Evolutionary conservation across 768 basidiomycete species (phyloP), one percentile per base, ranked within the genome.

Genomic region (Leccinum rimulosum): DNA sequence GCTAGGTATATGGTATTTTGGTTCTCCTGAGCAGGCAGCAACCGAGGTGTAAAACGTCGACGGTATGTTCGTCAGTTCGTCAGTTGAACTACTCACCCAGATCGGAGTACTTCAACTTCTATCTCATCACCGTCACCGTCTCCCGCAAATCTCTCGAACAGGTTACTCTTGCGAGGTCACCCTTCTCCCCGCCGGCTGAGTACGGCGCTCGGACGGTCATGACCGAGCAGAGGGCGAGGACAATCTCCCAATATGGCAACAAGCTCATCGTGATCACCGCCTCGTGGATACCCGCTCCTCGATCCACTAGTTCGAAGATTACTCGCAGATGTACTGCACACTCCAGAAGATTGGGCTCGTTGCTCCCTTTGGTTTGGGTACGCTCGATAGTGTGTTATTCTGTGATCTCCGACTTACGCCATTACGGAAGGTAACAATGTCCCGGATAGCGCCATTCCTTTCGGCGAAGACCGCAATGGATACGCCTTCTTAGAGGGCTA

Each of bases 351-450:
- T 55, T 69, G 7, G 72, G 71, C 7, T 74, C 72, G 10, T 56
- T 68, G 0, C 15, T 73, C 8, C 72, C 72, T 47, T 54, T 73
- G n/a, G 68, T 73, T 55, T 74, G 72, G 72, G 72, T 73, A 58
- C 64, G 8, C 31, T 25, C 15, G 35, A 40, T 11, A 31, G 14
- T 33, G 47, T 22, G 22, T 17, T n/a, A 19, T 19, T 22, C n/a
- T 47, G n/a, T 19, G 45, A 47, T 47, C n/a, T 22, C 36, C 36
- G 36, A 38, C 15, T 54, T 9, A 38, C 30, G 5, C n/a, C 5
- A 10, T 31, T 33, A 68, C 66, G 0, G 68, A 74, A 53, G 69
- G 67, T 6, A 71, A 55, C 50, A 47, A 59, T 19, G 71, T 73
- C 15, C 72, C 73, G 6, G 64, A 73, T 31, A 74, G 68, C 19